Evolutionary conservation across 345 rosid species (phyloP), one percentile per base, ranked within the genome.

Genomic region (Firmiana major): DNA sequence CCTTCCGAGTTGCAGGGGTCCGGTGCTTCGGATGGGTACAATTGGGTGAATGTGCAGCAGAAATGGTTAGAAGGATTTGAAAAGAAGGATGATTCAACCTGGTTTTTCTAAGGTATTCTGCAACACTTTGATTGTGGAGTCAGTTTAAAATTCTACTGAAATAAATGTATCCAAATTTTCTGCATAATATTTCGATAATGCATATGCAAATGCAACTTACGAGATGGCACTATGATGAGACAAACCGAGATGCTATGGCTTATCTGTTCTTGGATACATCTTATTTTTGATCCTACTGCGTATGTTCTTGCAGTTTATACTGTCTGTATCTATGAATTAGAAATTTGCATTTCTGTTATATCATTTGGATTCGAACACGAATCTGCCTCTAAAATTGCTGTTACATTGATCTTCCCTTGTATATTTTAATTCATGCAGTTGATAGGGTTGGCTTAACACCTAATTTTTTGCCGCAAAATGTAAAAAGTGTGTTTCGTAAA

Each of bases 21-120:
- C 17, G 77, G 65, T 9, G 73, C 68, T 69, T 53, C 66, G 0
- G 83, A 83, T 5, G 86, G 89, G 19, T 77, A 80, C 38, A 86
- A 79, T 54, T 91, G 87, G 74, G 63, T 88, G 88, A 92, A 90
- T 74, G 75, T 94, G 62, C 83, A 92, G 75, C 90, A 92, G 82
- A 91, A 89, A 51, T 94, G 97, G 98, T 78, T 87, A 13, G 88
- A 82, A 80, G 89, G 85, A 74, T 80, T 80, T 13, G 84, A 46
- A 73, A 83, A 77, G 24, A 83, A 87, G 79, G 89, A 88, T 84
- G 77, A 72, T 63, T 83, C 86, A 22, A 54, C 82, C 75, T 90
- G 93, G 90, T 67, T 84, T 72, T 73, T 83, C 80, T 81, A 68
- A 49, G n/a, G 21, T 24, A 45, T 38, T 0, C 62, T n/a, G 45